Evolutionary conservation across 2,329 filamentous ascomycete species (phyloP), one percentile per base, ranked within the genome.

Genomic region (Cladosporium sp.): DNA sequence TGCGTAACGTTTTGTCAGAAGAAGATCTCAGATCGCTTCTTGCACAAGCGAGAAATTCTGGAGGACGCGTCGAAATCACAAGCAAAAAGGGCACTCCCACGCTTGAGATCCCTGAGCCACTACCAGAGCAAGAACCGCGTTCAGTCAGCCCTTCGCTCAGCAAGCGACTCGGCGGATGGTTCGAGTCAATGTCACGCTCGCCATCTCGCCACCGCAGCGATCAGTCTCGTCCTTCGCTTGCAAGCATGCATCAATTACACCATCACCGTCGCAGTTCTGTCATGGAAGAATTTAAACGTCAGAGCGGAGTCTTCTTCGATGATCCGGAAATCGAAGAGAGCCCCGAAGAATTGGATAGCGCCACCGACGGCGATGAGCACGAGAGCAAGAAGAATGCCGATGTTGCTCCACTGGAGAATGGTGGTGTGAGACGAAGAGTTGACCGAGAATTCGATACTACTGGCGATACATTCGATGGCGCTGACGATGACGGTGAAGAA

Each of bases 291-390:
- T 57, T 80, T 1, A 69, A 73, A 39, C 63, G 78, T 52, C 78
- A 80, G 64, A 77, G 74, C 55, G 67, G 74, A 15, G 78, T 80
- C 0, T 79, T 81, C 63, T 75, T 75, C 52, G 77, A 79, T 60
- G 77, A 80, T 60, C 65, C 65, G 3, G 73, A 72, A 4, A 49
- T 51, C 20, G 70, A 71, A 54, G 51, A 58, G 55, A 58, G 63
- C 30, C 52, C 58, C 12, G 69, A 66, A 25, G 58, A 63, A 12
- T 60, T 67, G n/a, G 55, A 38, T 20, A 60, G 43, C 36, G 52
- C 39, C 1, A 58, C 55, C 8, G 55, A 51, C 28, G 60, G 50
- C 30, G 64, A 64, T 11, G 55, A 20, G 6, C 55, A 50, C 1
- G 55, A 58, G 7, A 34, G 14, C 7, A 42, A 58, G 6, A 34